Evolutionary conservation across 2,329 filamentous ascomycete species (phyloP).

Genomic region (Escovopsis weberi): DNA sequence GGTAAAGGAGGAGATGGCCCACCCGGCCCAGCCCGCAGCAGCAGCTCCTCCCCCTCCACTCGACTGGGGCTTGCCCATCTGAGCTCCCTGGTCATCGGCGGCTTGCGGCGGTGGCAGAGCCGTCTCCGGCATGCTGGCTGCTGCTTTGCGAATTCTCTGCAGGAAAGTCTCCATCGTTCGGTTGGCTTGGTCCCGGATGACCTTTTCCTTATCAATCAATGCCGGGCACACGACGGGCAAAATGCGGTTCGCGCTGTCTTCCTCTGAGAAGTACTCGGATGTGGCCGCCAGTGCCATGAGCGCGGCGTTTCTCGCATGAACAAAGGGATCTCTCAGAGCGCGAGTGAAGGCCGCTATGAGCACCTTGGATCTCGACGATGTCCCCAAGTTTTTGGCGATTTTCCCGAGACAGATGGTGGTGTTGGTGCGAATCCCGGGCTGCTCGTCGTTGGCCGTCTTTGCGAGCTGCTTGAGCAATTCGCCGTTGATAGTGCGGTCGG

Average conservation of each 20-base stretch:
- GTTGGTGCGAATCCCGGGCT: constrained; percentile 92
- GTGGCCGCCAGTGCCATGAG: constrained; percentile 78
- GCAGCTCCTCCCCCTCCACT: constrained; percentile 27
- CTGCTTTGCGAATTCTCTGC: constrained; percentile 66
- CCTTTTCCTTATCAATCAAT: constrained; percentile 88
- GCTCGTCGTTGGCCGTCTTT: constrained; percentile 93
- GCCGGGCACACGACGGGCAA: constrained; percentile 72
- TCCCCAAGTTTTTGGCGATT: constrained; percentile 77
- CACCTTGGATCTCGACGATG: constrained; percentile 70
- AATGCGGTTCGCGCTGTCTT: constrained; percentile 75
- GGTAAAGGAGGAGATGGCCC: constrained; percentile 97
- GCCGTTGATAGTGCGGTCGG: constrained; percentile 84
- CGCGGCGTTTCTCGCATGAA: constrained; percentile 83
- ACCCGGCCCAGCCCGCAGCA: constrained; percentile 59
- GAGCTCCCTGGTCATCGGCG: constrained; percentile 40
- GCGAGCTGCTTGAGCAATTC: constrained; percentile 82
- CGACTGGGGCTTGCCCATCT: constrained; percentile 66
- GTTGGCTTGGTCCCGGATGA: constrained; percentile 79
- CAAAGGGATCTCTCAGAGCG: constrained; percentile 81
- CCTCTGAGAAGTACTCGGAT: constrained; percentile 71
- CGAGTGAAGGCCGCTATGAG: constrained; percentile 84
- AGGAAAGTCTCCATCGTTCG: constrained; percentile 84
- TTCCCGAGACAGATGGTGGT: constrained; percentile 96
- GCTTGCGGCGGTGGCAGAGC: constrained; percentile 52
- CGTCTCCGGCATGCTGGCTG: constrained; percentile 64